A percentile compares a stretch with the other conserved stretches of the same genome.
Conservation (phyloP, 768 basidiomycete genomes). For the Lepiota venenata region DNA sequence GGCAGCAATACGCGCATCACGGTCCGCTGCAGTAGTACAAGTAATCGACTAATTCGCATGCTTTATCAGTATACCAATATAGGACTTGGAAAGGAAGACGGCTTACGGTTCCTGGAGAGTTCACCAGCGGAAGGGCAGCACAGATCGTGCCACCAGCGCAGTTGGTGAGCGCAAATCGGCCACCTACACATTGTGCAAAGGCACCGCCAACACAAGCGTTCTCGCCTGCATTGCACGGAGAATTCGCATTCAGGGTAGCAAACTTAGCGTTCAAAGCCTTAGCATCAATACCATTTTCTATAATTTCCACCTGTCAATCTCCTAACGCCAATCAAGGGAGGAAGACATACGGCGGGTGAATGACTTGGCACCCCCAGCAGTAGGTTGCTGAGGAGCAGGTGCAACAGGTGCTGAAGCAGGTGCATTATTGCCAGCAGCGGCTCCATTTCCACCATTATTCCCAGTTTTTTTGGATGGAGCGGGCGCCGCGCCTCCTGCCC, state of each 20-base stretch:
- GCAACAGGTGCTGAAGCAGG: conserved; percentile 15
- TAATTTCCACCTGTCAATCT: background rate
- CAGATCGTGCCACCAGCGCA: conserved; percentile 39
- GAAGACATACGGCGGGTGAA: conserved; percentile 22
- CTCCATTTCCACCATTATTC: background rate
- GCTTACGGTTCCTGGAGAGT: conserved; percentile 39
- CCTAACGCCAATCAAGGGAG: no score
- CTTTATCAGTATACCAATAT: background rate
- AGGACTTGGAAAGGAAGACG: background rate
- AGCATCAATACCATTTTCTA: conserved; percentile 47
- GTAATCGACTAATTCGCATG: conserved; percentile 30
- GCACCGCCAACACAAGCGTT: conserved; percentile 40
- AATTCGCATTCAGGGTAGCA: conserved; percentile 37
- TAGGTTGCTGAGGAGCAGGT: conserved; percentile 15
- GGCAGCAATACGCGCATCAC: conserved; percentile 36
- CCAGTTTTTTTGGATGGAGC: background rate
- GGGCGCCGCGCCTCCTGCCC: conserved; percentile 7
- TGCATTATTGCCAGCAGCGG: conserved; percentile 17
- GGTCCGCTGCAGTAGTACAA: conserved; percentile 47
- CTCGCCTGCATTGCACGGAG: conserved; percentile 45
- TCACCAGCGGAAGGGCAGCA: conserved; percentile 52
- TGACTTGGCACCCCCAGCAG: conserved; percentile 13
- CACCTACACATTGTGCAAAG: conserved; percentile 53
- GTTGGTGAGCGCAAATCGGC: conserved; percentile 36
- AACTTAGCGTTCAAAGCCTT: conserved; percentile 53